Evolutionary conservation across 306 rosid species (phyloP).

Genomic region (Canavalia ensiformis): DNA sequence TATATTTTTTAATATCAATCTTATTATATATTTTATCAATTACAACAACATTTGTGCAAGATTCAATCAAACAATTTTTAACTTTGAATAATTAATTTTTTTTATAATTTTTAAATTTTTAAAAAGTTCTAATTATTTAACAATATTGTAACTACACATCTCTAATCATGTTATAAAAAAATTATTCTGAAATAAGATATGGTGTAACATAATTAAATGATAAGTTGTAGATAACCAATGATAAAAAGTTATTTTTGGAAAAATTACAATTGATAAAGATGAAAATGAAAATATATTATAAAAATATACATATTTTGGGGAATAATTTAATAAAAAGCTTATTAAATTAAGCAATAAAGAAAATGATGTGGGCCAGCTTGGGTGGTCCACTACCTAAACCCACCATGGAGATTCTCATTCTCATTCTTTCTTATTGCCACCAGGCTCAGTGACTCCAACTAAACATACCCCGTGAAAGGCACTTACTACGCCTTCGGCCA

Average conservation of each 20-base stretch:
- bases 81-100: no score
- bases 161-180: no score
- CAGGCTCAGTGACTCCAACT: neutral
- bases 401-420: neutral
- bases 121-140: no score
- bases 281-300: no score
- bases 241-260: no score
- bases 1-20: neutral
- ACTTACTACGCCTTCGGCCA: neutral
- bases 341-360: neutral
- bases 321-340: neutral
- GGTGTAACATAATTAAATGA: no score
- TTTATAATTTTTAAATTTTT: no score
- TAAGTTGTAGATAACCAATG: no score
- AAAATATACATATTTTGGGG: no score
- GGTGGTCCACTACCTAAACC: slow-evolving; percentile 30
- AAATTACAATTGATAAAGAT: no score
- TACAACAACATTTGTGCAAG: neutral
- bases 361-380: neutral
- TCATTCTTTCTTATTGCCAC: neutral
- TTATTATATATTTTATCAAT: neutral
- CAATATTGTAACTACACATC: no score
- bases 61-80: neutral
- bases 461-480: slow-evolving; percentile 5
- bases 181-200: no score